Base-by-base conservation (phyloP, 2,329 filamentous ascomycete genomes). In the Penicillium corylophilum region DNA sequence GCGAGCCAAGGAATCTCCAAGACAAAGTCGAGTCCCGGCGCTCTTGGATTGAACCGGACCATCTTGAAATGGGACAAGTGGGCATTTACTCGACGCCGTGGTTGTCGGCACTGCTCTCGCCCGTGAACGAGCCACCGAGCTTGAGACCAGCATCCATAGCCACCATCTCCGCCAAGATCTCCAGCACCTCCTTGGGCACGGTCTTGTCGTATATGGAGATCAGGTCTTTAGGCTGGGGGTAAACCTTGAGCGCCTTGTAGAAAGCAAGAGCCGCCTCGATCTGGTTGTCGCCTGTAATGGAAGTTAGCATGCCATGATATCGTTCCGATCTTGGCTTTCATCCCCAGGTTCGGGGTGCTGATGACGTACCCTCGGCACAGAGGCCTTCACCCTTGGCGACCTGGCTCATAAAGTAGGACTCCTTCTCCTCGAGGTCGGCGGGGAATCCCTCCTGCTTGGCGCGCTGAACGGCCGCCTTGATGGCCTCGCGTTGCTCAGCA, bases 191-290 rank as follows among this genome's bases (percentile, higher is more conserved):
- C 88, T 96, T 96, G 64, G 93, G 88, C 41, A 97, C 92, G 28
- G 94, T 97, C 84, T 95, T 96, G 75, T 99, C 94, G 76, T 99
- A 99, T 74, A 99, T 96, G 67, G 83, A 84, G 72, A 99, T 96
- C 65, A 99, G 80, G 69, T 97, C 94, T 65, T 87, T 83, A 12
- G 93, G 94, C 66, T 90, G 88, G 46, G 94, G 94, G 77, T 99
- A 99, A 64, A 97, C 94, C 83, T 99, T 99, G 62, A 99, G 83
- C 40, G 92, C 94, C 82, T 92, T 95, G 84, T 97, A 99, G 78
- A 99, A 99, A 74, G 89, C 90, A 55, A 97, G 79, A 43, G 94
- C 93, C 46, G 94, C 90, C 61, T 96, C 92, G 53, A 96, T 74
- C 51, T 75, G 71, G 50, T 72, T 66, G 44, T 70, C 65, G 43